A percentile compares a stretch with the other conserved stretches of the same genome.
Evolutionary conservation across 169 alveolate genomes (phyloP).

Genomic region (Plasmodium fragile): DNA sequence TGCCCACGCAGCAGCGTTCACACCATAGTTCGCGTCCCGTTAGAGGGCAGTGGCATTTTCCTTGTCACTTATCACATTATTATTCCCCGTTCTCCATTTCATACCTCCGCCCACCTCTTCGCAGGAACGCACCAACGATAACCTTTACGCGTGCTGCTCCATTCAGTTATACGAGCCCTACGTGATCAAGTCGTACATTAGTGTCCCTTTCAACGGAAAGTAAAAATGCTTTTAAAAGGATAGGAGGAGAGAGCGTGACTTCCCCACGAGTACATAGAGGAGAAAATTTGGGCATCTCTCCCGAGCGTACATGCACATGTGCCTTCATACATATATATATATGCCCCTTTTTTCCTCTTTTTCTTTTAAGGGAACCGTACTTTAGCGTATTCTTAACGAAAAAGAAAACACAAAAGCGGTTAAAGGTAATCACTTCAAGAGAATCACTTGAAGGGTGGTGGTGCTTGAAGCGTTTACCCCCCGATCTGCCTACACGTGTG

Average conservation of each 20-base stretch:
- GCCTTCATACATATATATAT: background rate
- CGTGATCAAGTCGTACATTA: constrained; percentile 32
- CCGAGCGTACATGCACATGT: background rate
- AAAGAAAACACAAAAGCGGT: constrained; percentile 33
- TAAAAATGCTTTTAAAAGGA: constrained; percentile 29
- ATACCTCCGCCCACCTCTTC: background rate
- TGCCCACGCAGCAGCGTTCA: background rate
- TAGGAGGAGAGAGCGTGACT: constrained; percentile 12
- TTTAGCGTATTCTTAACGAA: constrained; percentile 70
- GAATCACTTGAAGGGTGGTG: background rate
- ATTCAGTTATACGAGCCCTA: constrained; percentile 34
- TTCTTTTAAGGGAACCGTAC: constrained; percentile 46
- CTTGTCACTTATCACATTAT: background rate
- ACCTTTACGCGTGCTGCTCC: constrained; percentile 32
- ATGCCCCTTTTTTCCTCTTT: background rate
- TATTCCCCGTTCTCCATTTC: background rate
- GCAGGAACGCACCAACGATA: constrained; percentile 52
- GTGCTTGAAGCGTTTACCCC: constrained; percentile 1
- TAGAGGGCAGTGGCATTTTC: background rate
- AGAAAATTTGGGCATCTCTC: background rate
- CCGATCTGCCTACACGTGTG: background rate
- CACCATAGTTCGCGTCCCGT: background rate
- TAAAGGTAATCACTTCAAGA: constrained; percentile 29
- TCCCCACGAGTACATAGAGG: constrained; percentile 1
- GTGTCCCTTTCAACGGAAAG: constrained; percentile 70